phyloP scores from a whole-genome alignment of 257 asterid genomes.

The Linderniella brevidens region DNA sequence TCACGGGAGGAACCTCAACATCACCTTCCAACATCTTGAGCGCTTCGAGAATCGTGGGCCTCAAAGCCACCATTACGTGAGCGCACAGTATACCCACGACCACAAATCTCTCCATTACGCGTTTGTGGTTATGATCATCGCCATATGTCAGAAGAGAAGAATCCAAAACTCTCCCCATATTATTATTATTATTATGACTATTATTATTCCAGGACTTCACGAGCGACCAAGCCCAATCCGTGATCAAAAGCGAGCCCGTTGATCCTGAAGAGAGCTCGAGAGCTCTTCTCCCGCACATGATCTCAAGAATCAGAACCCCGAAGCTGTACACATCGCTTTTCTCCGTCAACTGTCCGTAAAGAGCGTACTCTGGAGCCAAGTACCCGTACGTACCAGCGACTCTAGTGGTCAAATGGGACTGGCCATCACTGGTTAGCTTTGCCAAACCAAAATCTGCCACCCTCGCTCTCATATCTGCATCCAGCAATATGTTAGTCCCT shows the following conservation, averaged over 20 bases:
- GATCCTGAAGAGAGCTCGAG: slow-evolving; percentile 52
- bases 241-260: slow-evolving; percentile 33
- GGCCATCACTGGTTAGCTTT: slow-evolving; percentile 55
- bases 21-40: slow-evolving; percentile 88
- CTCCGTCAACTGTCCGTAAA: slow-evolving; percentile 78
- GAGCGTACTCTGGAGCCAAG: slow-evolving; percentile 84
- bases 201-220: no score
- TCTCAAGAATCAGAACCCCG: no score
- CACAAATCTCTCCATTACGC: slow-evolving; percentile 64
- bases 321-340: slow-evolving; percentile 84
- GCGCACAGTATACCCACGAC: slow-evolving; percentile 72
- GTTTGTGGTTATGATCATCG: slow-evolving; percentile 36
- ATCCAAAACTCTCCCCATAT: slow-evolving; percentile 43
- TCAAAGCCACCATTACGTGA: slow-evolving; percentile 83
- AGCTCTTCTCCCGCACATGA: slow-evolving; percentile 87
- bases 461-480: slow-evolving; percentile 68
- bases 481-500: no score
- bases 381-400: slow-evolving; percentile 95
- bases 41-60: slow-evolving; percentile 79
- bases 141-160: slow-evolving; percentile 16
- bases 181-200: no score
- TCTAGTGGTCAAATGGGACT: slow-evolving; percentile 76
- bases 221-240: slow-evolving; percentile 90
- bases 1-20: slow-evolving; percentile 52
- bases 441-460: slow-evolving; percentile 91